Base-by-base conservation (phyloP, 495 filamentous ascomycete genomes). In the Clohesyomyces aquaticus region DNA sequence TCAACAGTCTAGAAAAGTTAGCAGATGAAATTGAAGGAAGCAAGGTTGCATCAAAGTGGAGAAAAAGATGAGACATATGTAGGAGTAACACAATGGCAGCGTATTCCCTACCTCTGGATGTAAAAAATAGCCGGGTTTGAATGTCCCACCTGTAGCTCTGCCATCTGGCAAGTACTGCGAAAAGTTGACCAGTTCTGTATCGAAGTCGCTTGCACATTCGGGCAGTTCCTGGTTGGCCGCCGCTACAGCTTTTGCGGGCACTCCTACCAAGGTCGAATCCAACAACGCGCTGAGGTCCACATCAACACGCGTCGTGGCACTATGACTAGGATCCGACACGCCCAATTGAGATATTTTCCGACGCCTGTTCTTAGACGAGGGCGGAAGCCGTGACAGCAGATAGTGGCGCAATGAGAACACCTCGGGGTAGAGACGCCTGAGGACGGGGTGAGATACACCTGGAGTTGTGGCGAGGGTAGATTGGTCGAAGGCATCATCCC, bases 371-470 rank as follows among this genome's bases (percentile, higher is more conserved):
- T 81, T 87, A 8, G 84, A 84, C 3, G 81, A 76, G 18, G 67
- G 68, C 4, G 81, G 78, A 19, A 89, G 76, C 58, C 72, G 76
- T 41, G 77, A 77, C 25, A 85, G 73, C 51, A 94, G 78, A 75
- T 91, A 93, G 32, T 88, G 79, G 43, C 91, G 85, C 51, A 98
- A 76, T 0, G 88, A 86, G 32, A 85, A 72, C 14, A 91, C 81
- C 28, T 82, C 71, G 2, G 79, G 75, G 76, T 96, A 96, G 77
- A 90, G 95, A 62, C 85, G 80, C 47, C 80, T 83, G 52, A 98
- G 81, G 26, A 96, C 81, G 19, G 86, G 85, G 75, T 91, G 88
- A 25, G 80, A 75, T 55, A 60, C 32, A 43, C 25, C 41, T 50
- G 59, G 46, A 63, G 29, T 43, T 66, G 62, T 70, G 67, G 67